A percentile compares a stretch with the other conserved stretches of the same genome.
phyloP scores from a whole-genome alignment of 1,284 basidiomycete genomes.

The Malassezia yamatoensis region DNA sequence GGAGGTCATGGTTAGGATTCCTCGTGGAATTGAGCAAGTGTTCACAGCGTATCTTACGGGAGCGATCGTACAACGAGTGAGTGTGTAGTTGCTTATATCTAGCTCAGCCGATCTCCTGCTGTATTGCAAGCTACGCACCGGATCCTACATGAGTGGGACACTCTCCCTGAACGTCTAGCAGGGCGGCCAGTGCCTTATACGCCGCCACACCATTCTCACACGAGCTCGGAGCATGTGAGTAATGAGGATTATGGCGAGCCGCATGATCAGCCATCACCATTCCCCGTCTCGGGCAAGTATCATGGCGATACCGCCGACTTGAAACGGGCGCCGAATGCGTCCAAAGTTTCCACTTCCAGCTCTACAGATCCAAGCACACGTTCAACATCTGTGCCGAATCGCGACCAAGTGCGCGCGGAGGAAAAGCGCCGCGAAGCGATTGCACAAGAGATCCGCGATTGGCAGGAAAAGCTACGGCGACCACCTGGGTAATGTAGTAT shows the following conservation, averaged over 20 bases:
- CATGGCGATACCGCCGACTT: background rate
- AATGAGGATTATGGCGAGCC: conserved; percentile 11
- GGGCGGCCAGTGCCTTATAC: conserved; percentile 12
- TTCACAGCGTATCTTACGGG: conserved; percentile 5
- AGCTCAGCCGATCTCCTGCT: conserved; percentile 11
- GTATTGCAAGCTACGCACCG: conserved; percentile 12
- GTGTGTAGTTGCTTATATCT: background rate
- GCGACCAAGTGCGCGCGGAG: too few relatives aligned
- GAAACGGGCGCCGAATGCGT: background rate
- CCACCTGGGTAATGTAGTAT: background rate
- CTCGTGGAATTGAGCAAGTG: conserved; percentile 8
- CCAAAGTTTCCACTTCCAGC: too few relatives aligned
- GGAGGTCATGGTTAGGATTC: conserved; percentile 1
- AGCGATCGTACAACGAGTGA: conserved; percentile 9
- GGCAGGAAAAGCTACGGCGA: conserved; percentile 7
- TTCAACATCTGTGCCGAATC: too few relatives aligned
- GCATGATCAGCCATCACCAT: conserved; percentile 17
- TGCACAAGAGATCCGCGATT: background rate
- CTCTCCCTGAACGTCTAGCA: conserved; percentile 8
- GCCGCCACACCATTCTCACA: background rate
- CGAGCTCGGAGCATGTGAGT: background rate
- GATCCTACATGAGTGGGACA: conserved; percentile 16
- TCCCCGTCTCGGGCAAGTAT: conserved; percentile 6
- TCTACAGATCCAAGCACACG: too few relatives aligned
- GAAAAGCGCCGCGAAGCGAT: background rate